Percentiles rank a stretch among this genome's conserved stretches.
These are phyloP conservation scores for Ceratonia siliqua DNA, from an alignment of 306 rosid species.

Conservation along the genomic window DNA sequence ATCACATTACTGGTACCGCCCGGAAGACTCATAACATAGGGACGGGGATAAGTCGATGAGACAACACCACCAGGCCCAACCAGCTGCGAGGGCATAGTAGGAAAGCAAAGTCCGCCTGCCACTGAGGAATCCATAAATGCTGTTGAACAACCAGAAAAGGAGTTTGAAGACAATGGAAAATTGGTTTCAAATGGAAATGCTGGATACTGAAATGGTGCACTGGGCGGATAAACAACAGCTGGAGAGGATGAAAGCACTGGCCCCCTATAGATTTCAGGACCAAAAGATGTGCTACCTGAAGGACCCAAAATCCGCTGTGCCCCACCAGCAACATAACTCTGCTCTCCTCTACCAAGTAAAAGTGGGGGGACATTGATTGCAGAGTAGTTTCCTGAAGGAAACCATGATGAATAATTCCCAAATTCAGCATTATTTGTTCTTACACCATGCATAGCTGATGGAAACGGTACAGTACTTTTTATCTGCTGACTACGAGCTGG, in stretches of 20 bases:
- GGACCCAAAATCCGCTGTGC: slow-evolving; percentile 80
- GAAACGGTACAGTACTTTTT: slow-evolving; percentile 48
- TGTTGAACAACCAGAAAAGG: slow-evolving; percentile 79
- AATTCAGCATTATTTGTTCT: slow-evolving; percentile 64
- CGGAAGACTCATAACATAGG: slow-evolving; percentile 75
- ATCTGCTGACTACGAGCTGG: slow-evolving; percentile 56
- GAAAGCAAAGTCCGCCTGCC: slow-evolving; percentile 76
- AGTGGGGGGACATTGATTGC: slow-evolving; percentile 73
- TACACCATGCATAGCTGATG: slow-evolving; percentile 53
- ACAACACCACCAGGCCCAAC: slow-evolving; percentile 75
- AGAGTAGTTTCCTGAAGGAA: slow-evolving; percentile 70
- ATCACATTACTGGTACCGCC: slow-evolving; percentile 70
- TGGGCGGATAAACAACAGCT: slow-evolving; percentile 75
- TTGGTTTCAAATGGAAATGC: slow-evolving; percentile 88
- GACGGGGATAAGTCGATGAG: slow-evolving; percentile 67
- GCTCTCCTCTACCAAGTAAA: slow-evolving; percentile 81
- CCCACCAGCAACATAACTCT: slow-evolving; percentile 66
- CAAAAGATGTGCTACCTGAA: slow-evolving; percentile 62
- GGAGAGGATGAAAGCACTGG: slow-evolving; percentile 80
- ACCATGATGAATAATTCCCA: slow-evolving; percentile 84
- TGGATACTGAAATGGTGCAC: slow-evolving; percentile 70
- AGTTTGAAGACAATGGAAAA: slow-evolving; percentile 70
- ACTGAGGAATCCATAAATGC: slow-evolving; percentile 79
- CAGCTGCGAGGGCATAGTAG: slow-evolving; percentile 75
- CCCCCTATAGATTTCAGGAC: slow-evolving; percentile 77